Evolutionary conservation across 441 rosid species (phyloP), one percentile per base, ranked within the genome.

Genomic region (Daphne laureola): DNA sequence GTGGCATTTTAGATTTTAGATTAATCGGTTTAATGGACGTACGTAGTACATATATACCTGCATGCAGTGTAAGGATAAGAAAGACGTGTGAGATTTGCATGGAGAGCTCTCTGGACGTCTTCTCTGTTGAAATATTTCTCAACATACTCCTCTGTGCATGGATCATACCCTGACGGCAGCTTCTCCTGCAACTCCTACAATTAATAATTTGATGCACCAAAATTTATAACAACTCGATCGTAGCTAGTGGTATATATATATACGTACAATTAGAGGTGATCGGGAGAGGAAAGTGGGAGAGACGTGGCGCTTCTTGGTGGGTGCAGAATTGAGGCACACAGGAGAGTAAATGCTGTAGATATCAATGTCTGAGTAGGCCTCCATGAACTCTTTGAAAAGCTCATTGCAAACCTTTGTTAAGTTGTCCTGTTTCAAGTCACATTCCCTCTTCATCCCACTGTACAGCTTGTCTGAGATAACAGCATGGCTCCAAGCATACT

Each of bases 401-500:
- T 43, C 18, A 11, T 17, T 14, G 72, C 90, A 82, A 9, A 67
- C 53, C 35, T 3, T 35, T 4, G 71, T 70, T 1, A 9, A 21
- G 46, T 52, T 65, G 18, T 7, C 38, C 14, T 53, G 58, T 25
- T 25, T 58, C 31, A 80, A 66, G 43, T 51, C 55, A 46, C 86
- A 81, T n/a, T 76, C 73, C 65, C 63, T 56, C 51, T 51, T 61
- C 15, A 78, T 43, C 46, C 47, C 26, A 0, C 12, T 31, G 61
- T 76, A 72, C 14, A 76, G 61, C 25, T 62, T 64, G 67, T 81
- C 87, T 0, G 87, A 81, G 49, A 81, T 67, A n/a, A 81, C 67
- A 2, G 87, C 83, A 43, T 81, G 83, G 55, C 79, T 78, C 87
- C 87, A 81, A 0, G 79, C 87, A 14, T 53, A 81, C 46, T 81